Base-by-base conservation (phyloP, 441 rosid species). In the Hura crepitans region DNA sequence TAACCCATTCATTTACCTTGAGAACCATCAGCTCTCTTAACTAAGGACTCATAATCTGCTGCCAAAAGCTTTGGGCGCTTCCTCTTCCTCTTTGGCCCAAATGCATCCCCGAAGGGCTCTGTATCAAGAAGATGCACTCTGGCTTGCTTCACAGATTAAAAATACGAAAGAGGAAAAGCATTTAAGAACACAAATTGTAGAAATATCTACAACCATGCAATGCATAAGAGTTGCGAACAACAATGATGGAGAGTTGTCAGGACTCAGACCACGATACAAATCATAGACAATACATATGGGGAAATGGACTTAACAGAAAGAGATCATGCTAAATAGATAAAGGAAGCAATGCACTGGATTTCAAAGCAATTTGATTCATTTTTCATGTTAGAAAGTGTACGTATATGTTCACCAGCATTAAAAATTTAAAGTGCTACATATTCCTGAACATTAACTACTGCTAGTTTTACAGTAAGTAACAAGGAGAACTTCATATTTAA, bases 111-210 rank as follows among this genome's bases (percentile, higher is more conserved):
- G 78, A 95, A 95, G 8, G 99, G 91, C 78, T 87, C 88, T 8
- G 84, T 89, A 50, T 86, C 93, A 8, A 95, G 94, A 45, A 95
- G 90, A 76, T 87, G 97, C 67, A 91, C 96, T 83, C 96, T 90
- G 6, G 90, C 80, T 87, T 90, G 92, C 99, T 95, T 75, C 69
- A 81, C 20, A 66, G 20, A 71, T 64, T 0, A 23, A 23, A 72
- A 35, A 76, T 33, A 53, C 13, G 39, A 59, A 37, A 54, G 25
- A 13, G 66, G 55, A 68, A 77, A 31, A 43, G 51, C 31, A 65
- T 56, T 28, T 50, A 51, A 65, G 18, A 64, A 39, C 20, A 42
- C 25, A 62, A 47, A 18, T 72, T 33, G 10, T 4, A 20, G 65
- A 4, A 59, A 69, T 30, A 7, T 45, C 9, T 25, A 46, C 28